phyloP scores from a whole-genome alignment of 2,329 filamentous ascomycete genomes.

The Fusarium bactridioides region DNA sequence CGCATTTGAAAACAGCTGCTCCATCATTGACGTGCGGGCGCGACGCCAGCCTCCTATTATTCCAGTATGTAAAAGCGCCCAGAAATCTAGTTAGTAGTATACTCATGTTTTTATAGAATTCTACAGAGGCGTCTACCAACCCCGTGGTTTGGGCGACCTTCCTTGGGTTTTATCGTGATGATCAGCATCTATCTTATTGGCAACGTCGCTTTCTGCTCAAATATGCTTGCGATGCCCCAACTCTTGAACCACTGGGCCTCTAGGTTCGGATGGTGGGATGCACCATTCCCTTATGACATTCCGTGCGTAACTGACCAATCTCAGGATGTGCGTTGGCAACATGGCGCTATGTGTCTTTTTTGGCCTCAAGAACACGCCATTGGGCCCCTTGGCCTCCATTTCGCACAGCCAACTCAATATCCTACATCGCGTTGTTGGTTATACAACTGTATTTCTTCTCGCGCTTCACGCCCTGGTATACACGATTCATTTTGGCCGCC shows the following conservation, averaged over 20 bases:
- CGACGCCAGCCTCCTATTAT: too few relatives aligned
- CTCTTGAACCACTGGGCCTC: constrained; percentile 12
- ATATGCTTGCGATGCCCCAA: neutral
- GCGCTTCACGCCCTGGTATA: constrained; percentile 50
- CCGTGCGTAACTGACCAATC: neutral
- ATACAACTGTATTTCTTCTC: constrained; percentile 48
- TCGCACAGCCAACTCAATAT: constrained; percentile 57
- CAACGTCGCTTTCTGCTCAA: neutral
- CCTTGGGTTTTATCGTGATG: neutral
- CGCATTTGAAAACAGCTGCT: neutral
- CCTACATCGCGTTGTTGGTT: constrained; percentile 56
- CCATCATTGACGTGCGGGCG: neutral
- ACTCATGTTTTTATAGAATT: rapidly evolving
- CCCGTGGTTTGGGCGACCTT: neutral
- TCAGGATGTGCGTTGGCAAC: constrained; percentile 57
- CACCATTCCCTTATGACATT: rapidly evolving
- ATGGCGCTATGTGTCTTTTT: constrained; percentile 51
- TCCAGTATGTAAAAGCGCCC: neutral
- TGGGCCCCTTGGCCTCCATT: constrained; percentile 42
- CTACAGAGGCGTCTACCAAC: neutral
- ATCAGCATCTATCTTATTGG: neutral
- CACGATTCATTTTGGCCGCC: constrained; percentile 41
- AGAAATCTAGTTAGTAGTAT: rapidly evolving
- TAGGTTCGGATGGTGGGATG: constrained; percentile 36
- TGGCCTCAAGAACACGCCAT: constrained; percentile 58